Conservation (phyloP, 148 eudicot genomes). For the Arctostaphylos glauca region DNA sequence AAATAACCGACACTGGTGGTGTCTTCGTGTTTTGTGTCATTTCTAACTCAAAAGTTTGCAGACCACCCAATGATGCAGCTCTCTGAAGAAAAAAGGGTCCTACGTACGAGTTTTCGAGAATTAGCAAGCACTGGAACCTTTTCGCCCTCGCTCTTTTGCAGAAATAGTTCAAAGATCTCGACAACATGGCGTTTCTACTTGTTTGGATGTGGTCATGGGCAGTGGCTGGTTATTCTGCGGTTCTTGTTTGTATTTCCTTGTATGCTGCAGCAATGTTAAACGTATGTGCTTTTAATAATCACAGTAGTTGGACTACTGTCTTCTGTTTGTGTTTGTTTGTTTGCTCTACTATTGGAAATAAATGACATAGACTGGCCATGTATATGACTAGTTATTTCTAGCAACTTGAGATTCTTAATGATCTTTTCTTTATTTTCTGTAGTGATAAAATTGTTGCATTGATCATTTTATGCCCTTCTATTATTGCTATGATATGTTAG, state of each 20-base stretch:
- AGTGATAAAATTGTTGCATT: too few species aligned
- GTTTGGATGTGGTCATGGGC: neutral
- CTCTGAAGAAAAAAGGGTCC: neutral
- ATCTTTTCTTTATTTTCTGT: too few species aligned
- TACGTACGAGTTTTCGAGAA: neutral
- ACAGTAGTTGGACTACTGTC: neutral
- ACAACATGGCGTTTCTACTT: neutral
- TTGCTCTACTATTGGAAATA: too few species aligned
- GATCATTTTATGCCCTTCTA: too few species aligned
- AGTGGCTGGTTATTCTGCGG: neutral
- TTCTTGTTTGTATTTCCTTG: neutral
- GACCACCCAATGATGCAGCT: neutral
- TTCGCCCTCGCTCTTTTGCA: too few species aligned
- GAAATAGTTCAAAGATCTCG: too few species aligned
- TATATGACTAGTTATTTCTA: too few species aligned
- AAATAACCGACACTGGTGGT: neutral
- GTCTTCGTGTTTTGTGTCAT: neutral
- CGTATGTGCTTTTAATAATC: neutral
- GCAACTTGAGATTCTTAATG: too few species aligned
- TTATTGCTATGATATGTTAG: too few species aligned
- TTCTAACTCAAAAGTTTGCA: neutral
- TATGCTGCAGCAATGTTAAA: neutral
- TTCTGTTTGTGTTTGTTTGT: too few species aligned
- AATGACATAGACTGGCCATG: too few species aligned
- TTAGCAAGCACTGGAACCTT: neutral